Percentiles rank a stretch among this genome's conserved stretches.
Evolutionary conservation across 2,329 filamentous ascomycete species (phyloP).

Genomic region (Gnomoniopsis smithogilvyi): DNA sequence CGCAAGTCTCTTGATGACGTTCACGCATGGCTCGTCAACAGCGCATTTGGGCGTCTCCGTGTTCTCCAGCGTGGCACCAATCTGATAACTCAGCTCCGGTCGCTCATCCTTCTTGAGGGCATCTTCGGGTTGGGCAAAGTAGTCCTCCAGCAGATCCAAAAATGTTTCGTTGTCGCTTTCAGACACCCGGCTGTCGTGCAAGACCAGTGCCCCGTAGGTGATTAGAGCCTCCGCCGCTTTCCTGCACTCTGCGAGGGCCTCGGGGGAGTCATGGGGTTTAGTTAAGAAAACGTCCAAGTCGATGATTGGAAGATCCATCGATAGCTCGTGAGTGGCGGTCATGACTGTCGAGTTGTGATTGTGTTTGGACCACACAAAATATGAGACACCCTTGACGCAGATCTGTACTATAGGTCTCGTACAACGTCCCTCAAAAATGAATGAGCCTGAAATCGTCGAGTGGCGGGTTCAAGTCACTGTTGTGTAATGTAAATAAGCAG

Average conservation of each 20-base stretch:
- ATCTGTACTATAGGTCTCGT: too few species aligned
- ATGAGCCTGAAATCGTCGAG: too few species aligned
- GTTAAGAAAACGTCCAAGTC: constrained; percentile 56
- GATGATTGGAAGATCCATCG: constrained; percentile 58
- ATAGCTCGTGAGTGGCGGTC: constrained; percentile 23
- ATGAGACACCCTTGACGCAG: background rate
- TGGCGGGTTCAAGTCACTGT: background rate
- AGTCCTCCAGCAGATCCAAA: constrained; percentile 61
- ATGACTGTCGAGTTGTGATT: constrained; percentile 6
- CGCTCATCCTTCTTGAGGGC: constrained; percentile 49
- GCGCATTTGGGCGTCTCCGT: constrained; percentile 63
- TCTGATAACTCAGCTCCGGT: constrained; percentile 57
- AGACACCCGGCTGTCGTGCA: constrained; percentile 57
- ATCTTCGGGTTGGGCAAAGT: constrained; percentile 55
- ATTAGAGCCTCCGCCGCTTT: constrained; percentile 55
- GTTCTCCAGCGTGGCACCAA: constrained; percentile 60
- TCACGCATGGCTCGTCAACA: constrained; percentile 57
- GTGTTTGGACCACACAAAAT: background rate
- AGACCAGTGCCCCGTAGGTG: constrained; percentile 56
- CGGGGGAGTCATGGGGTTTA: constrained; percentile 38
- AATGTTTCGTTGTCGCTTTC: constrained; percentile 54
- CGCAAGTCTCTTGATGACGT: constrained; percentile 51
- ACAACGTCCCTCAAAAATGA: too few species aligned
- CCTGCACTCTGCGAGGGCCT: constrained; percentile 47
- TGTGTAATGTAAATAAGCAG: background rate